Percentiles rank a stretch among this genome's conserved stretches.
phyloP scores from a whole-genome alignment of 2,329 filamentous ascomycete genomes.

The Aspergillus sp. region DNA sequence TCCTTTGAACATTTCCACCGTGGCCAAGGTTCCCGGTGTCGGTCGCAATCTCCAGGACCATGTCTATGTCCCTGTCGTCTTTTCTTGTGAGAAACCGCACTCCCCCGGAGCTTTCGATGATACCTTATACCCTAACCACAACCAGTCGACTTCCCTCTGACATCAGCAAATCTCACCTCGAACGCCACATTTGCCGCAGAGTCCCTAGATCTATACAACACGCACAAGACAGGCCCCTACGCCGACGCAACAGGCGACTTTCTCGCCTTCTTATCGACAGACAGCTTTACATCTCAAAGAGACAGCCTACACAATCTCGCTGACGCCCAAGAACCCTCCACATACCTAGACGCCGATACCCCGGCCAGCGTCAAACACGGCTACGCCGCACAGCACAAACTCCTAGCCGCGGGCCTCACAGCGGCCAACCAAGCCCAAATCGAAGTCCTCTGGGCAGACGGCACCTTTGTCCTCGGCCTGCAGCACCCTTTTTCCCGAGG shows the following conservation, averaged over 20 bases:
- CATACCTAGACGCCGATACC: background rate
- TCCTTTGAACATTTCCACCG: slow-evolving; percentile 1
- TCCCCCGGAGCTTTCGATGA: too few relatives aligned
- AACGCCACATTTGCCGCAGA: slow-evolving; percentile 12
- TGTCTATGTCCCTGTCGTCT: slow-evolving; percentile 10
- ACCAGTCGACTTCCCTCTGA: slow-evolving; percentile 12
- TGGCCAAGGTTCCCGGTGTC: slow-evolving; percentile 8
- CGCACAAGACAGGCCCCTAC: slow-evolving; percentile 12
- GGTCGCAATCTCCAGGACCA: slow-evolving; percentile 16
- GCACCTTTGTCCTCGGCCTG: slow-evolving; percentile 13
- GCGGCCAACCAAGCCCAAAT: slow-evolving; percentile 13
- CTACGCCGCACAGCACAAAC: slow-evolving; percentile 10
- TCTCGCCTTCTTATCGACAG: slow-evolving; percentile 11
- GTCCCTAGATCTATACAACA: slow-evolving; percentile 3
- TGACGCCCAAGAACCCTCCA: background rate
- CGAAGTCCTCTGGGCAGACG: slow-evolving; percentile 14
- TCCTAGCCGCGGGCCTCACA: slow-evolving; percentile 1
- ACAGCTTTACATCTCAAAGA: slow-evolving; percentile 4
- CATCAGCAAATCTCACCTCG: slow-evolving; percentile 13
- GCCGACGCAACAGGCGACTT: slow-evolving; percentile 16
- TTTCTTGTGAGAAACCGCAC: slow-evolving; percentile 6
- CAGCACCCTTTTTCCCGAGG: slow-evolving; percentile 14
- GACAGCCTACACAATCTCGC: background rate
- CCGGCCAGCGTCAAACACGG: background rate
- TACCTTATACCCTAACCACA: background rate